These are phyloP conservation scores for Fusarium agapanthi DNA, from an alignment of 2,329 filamentous ascomycete species.

Conservation along the genomic window DNA sequence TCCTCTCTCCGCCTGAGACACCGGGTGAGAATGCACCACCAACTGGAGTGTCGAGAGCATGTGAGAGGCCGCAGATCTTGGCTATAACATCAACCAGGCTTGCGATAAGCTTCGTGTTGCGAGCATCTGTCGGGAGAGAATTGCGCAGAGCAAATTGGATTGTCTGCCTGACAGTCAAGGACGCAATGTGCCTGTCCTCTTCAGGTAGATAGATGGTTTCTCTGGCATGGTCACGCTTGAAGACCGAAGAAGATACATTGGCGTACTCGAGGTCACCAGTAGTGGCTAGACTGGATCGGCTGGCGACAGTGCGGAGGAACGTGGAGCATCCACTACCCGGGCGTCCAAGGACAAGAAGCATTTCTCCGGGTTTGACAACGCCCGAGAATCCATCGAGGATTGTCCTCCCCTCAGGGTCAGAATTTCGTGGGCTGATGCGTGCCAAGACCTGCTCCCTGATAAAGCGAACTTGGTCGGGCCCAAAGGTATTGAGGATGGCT, in stretches of 20 bases:
- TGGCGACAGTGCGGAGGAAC: conserved; percentile 78
- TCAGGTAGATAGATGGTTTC: conserved; percentile 83
- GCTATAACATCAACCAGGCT: not conserved
- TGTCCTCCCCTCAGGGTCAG: not conserved
- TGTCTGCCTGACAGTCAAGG: conserved; percentile 79
- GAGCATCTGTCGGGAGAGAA: not conserved
- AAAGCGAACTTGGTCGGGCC: not conserved
- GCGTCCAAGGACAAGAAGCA: conserved; percentile 61
- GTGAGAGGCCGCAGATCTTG: not conserved
- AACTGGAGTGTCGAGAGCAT: not conserved
- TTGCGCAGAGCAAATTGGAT: conserved; percentile 77
- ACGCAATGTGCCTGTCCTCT: conserved; percentile 78
- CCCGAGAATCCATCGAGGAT: not conserved
- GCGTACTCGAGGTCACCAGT: conserved; percentile 49
- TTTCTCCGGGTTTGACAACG: not conserved
- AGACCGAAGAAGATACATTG: conserved; percentile 64
- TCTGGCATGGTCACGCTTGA: conserved; percentile 73
- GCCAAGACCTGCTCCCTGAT: not conserved
- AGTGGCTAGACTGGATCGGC: conserved; percentile 72
- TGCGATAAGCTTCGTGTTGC: not conserved
- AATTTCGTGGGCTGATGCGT: not conserved
- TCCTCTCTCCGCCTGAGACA: not conserved
- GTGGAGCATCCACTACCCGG: conserved; percentile 80
- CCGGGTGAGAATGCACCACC: not conserved
- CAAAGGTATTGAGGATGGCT: not conserved